A percentile compares a stretch with the other conserved stretches of the same genome.
Conservation (phyloP, 805 yeast genomes). For the Wickerhamiella sorbophila region DNA sequence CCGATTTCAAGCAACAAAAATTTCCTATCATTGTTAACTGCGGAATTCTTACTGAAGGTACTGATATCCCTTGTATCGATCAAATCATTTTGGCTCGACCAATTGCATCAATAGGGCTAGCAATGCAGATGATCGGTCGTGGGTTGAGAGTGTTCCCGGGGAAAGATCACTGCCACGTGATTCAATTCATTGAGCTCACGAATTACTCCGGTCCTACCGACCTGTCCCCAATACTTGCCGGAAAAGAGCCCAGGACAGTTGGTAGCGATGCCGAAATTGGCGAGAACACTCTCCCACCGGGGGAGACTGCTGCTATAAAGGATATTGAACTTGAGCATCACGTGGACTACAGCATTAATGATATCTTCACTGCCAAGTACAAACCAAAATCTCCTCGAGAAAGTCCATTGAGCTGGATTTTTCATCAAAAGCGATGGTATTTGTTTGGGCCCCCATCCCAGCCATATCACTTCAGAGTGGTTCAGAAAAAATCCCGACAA, state of each 20-base stretch:
- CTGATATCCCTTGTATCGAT: constrained; percentile 84
- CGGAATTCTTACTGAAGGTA: constrained; percentile 85
- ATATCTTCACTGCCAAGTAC: constrained; percentile 1
- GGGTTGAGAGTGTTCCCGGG: constrained; percentile 55
- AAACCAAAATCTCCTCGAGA: constrained; percentile 8
- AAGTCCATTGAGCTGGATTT: constrained; percentile 11
- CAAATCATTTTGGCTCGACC: constrained; percentile 68
- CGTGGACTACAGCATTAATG: neutral
- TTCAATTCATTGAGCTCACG: constrained; percentile 22
- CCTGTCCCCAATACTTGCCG: constrained; percentile 62
- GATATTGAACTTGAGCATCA: neutral
- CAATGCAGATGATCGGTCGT: constrained; percentile 83
- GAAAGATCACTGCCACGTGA: constrained; percentile 54
- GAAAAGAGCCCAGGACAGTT: constrained; percentile 34
- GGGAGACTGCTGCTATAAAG: neutral
- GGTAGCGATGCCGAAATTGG: neutral
- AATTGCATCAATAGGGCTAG: constrained; percentile 53
- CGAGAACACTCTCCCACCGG: neutral
- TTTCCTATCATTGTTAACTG: constrained; percentile 73
- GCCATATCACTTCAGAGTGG: neutral
- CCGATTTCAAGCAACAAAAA: constrained; percentile 45
- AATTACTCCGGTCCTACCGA: constrained; percentile 52
- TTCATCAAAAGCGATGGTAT: constrained; percentile 7
- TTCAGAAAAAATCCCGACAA: too few relatives aligned
- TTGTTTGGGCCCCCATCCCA: constrained; percentile 5